Evolutionary conservation across 2,329 filamentous ascomycete species (phyloP), one percentile per base, ranked within the genome.

Genomic region (Coniochaeta sp.): DNA sequence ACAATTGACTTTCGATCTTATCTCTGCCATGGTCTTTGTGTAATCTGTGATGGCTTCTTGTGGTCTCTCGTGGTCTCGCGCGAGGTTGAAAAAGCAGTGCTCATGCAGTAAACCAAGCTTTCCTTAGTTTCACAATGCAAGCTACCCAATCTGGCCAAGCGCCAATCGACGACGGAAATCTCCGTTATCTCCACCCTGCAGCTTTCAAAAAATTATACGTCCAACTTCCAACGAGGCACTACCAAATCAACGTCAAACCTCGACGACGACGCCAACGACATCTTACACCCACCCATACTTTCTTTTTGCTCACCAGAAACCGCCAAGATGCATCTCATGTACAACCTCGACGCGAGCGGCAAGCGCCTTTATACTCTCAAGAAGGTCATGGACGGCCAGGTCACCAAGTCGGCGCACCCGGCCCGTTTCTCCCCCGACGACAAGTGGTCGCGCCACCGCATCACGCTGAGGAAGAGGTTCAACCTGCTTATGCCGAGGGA

Each of bases 351-450:
- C 76, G 75, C 83, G 68, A 79, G 84, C 63, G 93, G 93, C 82
- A 93, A 91, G 81, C 91, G 93, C 75, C 79, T 89, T 70, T 99
- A 98, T 84, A 98, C 95, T 56, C 86, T 98, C 66, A 93, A 97
- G 80, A 97, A 98, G 81, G 85, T 96, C 67, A 80, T 83, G 69
- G 82, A 87, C 68, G 89, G 89, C 72, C 86, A 92, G 73, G 91
- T 97, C 71, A 96, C 93, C 75, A 96, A 96, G 83, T 95, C 90
- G 59, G 95, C 95, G 60, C 93, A 98, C 79, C 93, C 95, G 55
- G 95, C 95, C 50, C 85, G 95, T 68, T 99, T 98, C 82, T 96
- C 91, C 55, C 95, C 95, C 65, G 95, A 99, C 78, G 95, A 99
- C 83, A 96, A 97, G 83, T 98, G 96, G 84, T 96, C 92, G 71